Base-by-base conservation (phyloP, 208 protist genomes). In the Leishmania amazonensis region DNA sequence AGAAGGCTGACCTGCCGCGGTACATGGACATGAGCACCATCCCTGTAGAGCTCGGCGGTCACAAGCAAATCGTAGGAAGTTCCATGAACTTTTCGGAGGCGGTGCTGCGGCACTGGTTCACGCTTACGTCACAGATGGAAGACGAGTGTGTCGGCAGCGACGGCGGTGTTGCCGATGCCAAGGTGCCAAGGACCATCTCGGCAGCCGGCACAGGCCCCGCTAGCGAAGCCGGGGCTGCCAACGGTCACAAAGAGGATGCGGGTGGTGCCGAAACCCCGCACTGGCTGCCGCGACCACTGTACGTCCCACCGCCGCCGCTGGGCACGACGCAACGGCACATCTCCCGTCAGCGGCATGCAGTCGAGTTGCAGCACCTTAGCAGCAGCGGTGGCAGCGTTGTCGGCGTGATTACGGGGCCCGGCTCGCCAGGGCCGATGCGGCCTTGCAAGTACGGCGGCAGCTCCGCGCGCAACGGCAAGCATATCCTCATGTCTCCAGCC, bases 41-140 rank as follows among this genome's bases (percentile, higher is more conserved):
- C 17, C 91, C 91, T 13, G 73, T 73, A 0, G 88, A 90, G 64
- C 79, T 95, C 1, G 89, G 89, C 40, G 90, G 91, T n/a, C 73
- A 87, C 82, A 83, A 87, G 60, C 78, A 57, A 45, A 57, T 81
- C 24, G 60, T 75, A 0, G 78, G 81, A 19, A 79, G 54, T 24
- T 54, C 88, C 58, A 78, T 78, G 75, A 80, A 76, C 76, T 93
- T 96, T 79, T 84, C 90, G 19, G 93, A 96, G 75, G 82, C 85
- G 53, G 93, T 95, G 64, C 86, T 96, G 57, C 88, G 88, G 2
- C 90, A 96, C 74, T 96, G 93, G 93, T 94, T 91, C 78, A 76
- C 90, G 9, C 72, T 93, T 19, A 93, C 88, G 21, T 90, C 86
- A 38, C 86, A 88, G 64, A 76, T 93, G 31, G 81, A 88, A 42